phyloP scores from a whole-genome alignment of 345 rosid genomes.

The Stellera chamaejasme region DNA sequence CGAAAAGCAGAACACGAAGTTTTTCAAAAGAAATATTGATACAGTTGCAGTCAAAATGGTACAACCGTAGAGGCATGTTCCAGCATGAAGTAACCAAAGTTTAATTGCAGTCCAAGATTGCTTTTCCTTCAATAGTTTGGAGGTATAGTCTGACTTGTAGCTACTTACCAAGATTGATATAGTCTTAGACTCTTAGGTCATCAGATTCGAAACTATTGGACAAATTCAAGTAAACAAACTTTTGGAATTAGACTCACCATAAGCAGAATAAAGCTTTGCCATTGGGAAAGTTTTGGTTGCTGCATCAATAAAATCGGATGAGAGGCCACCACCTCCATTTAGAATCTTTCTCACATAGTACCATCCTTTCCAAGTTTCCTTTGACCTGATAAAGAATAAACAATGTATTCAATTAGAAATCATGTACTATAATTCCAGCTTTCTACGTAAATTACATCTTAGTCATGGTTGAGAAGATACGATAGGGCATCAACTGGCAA shows the following conservation, averaged over 20 bases:
- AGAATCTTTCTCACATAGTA: slow-evolving; percentile 49
- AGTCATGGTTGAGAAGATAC: neutral
- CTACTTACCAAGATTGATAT: too few relatives aligned
- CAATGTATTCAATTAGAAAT: slow-evolving; percentile 8
- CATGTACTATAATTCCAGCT: neutral
- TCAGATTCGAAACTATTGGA: neutral
- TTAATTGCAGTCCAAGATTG: too few relatives aligned
- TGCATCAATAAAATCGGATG: slow-evolving; percentile 39
- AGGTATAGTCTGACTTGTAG: too few relatives aligned
- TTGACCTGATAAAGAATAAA: slow-evolving; percentile 25
- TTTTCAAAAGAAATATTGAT: too few relatives aligned
- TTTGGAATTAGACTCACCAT: slow-evolving; percentile 34
- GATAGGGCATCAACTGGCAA: too few relatives aligned
- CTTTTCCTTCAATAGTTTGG: too few relatives aligned
- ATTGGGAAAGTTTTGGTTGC: slow-evolving; percentile 41
- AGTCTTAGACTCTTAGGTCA: too few relatives aligned
- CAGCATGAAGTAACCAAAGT: too few relatives aligned
- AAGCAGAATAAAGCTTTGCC: slow-evolving; percentile 71
- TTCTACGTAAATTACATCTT: neutral
- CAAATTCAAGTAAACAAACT: slow-evolving; percentile 2
- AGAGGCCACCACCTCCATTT: slow-evolving; percentile 81
- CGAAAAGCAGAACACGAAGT: too few relatives aligned
- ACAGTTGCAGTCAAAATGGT: too few relatives aligned
- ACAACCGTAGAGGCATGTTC: too few relatives aligned
- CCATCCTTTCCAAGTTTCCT: slow-evolving; percentile 32